Base-by-base conservation (phyloP, 257 asterid genomes). In the Nicotiana tabacum region DNA sequence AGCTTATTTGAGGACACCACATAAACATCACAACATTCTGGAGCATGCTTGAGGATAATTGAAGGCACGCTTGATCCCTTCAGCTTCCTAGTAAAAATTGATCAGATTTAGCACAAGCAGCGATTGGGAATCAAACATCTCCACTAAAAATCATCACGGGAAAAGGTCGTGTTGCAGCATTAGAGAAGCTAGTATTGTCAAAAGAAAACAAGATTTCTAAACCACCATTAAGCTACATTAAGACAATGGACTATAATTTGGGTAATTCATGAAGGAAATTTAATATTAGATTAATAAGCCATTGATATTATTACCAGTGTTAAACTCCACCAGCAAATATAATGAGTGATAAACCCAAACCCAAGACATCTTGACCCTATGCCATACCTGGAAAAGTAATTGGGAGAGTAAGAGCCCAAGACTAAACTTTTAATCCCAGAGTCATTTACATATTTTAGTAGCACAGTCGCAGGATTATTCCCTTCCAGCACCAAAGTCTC, bases 401-500 rank as follows among this genome's bases (percentile, higher is more conserved):
- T 86, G 48, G 92, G 85, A 78, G 97, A 83, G 89, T 89, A 87
- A 62, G 98, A 93, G 48, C 98, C 99, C 82, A 95, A 83, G 85
- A 93, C 95, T 85, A 95, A 88, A 83, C 89, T 77, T 62, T 87
- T 88, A 27, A 85, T 85, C 68, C 90, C 89, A 66, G 93, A 88
- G 57, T 90, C 91, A 77, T 92, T 80, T 69, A 91, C 83, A 83
- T 87, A 94, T 85, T 88, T 89, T 35, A 95, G 86, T 72, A 95
- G 94, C 24, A 86, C 89, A 5, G 83, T 84, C 12, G 98, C 97
- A 60, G 97, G 96, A 87, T 85, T 87, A 84, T 90, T 92, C 85
- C 98, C 98, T 87, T 95, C 98, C 77, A 95, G 83, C 53, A 94
- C 87, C 89, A 95, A 69, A 9, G 81, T 90, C 87, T 90, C 93